A percentile compares a stretch with the other conserved stretches of the same genome.
phyloP scores from a whole-genome alignment of 306 rosid species.

The Comarum palustre region DNA sequence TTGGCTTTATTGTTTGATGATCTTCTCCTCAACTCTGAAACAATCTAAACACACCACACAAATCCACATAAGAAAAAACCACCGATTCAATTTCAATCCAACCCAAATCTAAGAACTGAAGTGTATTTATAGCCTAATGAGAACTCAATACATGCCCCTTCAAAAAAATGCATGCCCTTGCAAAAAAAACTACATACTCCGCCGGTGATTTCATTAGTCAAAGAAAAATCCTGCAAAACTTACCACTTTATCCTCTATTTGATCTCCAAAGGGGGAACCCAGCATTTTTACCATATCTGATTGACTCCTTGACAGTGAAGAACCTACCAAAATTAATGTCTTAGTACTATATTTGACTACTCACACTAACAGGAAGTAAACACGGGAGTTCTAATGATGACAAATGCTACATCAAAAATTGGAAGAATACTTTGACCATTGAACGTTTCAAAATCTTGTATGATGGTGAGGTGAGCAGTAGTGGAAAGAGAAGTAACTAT shows the following conservation, averaged over 20 bases:
- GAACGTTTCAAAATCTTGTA: neutral
- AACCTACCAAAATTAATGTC: slow-evolving; percentile 45
- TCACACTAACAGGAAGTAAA: slow-evolving; percentile 16
- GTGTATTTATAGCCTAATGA: neutral
- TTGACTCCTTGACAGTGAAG: slow-evolving; percentile 54
- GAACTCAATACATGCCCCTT: too few species aligned
- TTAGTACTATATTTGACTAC: neutral
- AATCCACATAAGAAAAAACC: neutral
- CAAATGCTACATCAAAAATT: neutral
- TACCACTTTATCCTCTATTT: slow-evolving; percentile 67
- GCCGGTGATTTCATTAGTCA: neutral
- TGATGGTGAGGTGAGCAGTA: neutral
- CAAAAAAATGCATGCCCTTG: too few species aligned
- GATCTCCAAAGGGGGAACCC: slow-evolving; percentile 53
- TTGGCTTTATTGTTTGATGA: slow-evolving; percentile 52
- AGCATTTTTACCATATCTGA: slow-evolving; percentile 47
- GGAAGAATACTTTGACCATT: neutral
- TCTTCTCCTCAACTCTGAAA: slow-evolving; percentile 49
- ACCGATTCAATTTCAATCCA: neutral
- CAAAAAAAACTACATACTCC: neutral
- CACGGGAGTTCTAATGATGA: neutral
- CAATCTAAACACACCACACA: slow-evolving; percentile 41
- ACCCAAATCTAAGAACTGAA: slow-evolving; percentile 24
- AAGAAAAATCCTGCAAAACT: slow-evolving; percentile 28
- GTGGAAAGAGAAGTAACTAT: neutral